These are phyloP conservation scores for Psilocybe cyanescens DNA, from an alignment of 768 basidiomycete genomes.

Conservation along the genomic window DNA sequence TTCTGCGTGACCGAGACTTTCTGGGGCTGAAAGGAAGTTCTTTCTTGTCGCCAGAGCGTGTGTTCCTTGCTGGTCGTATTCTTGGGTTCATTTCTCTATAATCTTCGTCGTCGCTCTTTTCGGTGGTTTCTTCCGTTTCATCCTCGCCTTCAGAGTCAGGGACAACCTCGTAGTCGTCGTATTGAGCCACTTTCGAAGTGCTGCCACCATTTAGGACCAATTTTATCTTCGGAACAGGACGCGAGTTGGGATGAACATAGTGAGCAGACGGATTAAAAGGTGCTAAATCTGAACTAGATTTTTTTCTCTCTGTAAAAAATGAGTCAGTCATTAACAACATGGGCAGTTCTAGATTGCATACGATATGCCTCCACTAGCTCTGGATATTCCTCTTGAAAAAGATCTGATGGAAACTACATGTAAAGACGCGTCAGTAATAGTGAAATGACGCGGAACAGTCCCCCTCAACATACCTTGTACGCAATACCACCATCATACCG, in stretches of 20 bases:
- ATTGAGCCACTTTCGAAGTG: slow-evolving; percentile 2
- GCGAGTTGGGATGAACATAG: slow-evolving; percentile 63
- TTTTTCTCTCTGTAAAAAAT: slow-evolving; percentile 47
- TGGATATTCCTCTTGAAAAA: slow-evolving; percentile 46
- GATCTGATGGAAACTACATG: slow-evolving; percentile 45
- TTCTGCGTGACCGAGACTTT: slow-evolving; percentile 52
- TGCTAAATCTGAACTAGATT: slow-evolving; percentile 43
- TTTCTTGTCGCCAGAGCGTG: slow-evolving; percentile 19
- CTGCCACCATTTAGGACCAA: slow-evolving; percentile 3
- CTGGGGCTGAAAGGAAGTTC: slow-evolving; percentile 69
- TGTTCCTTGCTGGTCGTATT: slow-evolving; percentile 14
- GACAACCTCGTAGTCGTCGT: slow-evolving; percentile 21
- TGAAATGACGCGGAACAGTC: background rate
- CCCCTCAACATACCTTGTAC: slow-evolving; percentile 46
- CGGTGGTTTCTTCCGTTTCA: slow-evolving; percentile 22
- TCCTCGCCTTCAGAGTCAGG: slow-evolving; percentile 33
- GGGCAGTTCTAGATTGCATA: slow-evolving; percentile 30
- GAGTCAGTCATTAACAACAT: slow-evolving; percentile 7
- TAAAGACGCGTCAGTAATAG: slow-evolving; percentile 3
- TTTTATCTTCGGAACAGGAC: slow-evolving; percentile 45
- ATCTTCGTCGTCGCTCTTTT: slow-evolving; percentile 24
- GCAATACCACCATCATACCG: slow-evolving; percentile 59
- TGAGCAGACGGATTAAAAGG: slow-evolving; percentile 64
- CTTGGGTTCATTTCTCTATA: slow-evolving; percentile 9
- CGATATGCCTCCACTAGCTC: slow-evolving; percentile 59